Evolutionary conservation across 768 basidiomycete genomes (phyloP).

Genomic region (Tricholoma saponaceum): DNA sequence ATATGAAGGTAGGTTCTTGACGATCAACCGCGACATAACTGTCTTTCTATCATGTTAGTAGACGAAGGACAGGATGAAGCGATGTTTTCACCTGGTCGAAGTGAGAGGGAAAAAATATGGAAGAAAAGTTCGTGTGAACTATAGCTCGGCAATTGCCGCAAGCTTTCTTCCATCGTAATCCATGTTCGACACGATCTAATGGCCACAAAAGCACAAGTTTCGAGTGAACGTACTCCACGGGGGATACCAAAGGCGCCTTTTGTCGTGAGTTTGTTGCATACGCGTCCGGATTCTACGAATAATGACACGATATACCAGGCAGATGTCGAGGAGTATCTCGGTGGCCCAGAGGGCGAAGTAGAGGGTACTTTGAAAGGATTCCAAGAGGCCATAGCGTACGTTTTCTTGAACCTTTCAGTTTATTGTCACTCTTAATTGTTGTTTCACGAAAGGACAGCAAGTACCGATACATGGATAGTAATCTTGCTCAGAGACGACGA

Average conservation of each 20-base stretch:
- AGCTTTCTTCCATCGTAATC: background rate
- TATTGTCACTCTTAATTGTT: slow-evolving; percentile 16
- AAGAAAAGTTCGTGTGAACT: slow-evolving; percentile 1
- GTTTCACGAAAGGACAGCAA: slow-evolving; percentile 64
- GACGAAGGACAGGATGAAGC: background rate
- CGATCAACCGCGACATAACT: slow-evolving; percentile 75
- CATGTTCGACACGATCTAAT: slow-evolving; percentile 1
- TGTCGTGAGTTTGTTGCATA: slow-evolving; percentile 53
- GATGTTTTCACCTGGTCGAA: background rate
- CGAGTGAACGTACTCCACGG: slow-evolving; percentile 63
- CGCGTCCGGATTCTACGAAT: background rate
- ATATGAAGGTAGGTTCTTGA: slow-evolving; percentile 78
- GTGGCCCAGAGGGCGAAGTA: slow-evolving; percentile 70
- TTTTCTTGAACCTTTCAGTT: slow-evolving; percentile 13
- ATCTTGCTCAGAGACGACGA: slow-evolving; percentile 69
- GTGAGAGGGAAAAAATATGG: slow-evolving; percentile 4
- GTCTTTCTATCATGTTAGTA: background rate
- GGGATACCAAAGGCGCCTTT: slow-evolving; percentile 97
- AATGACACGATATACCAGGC: slow-evolving; percentile 42
- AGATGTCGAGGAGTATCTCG: slow-evolving; percentile 84
- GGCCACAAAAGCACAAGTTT: slow-evolving; percentile 15
- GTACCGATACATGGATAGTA: slow-evolving; percentile 97
- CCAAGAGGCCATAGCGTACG: slow-evolving; percentile 94
- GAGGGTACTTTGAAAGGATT: slow-evolving; percentile 77
- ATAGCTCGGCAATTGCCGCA: slow-evolving; percentile 19